Evolutionary conservation across 1,284 basidiomycete species (phyloP), one percentile per base, ranked within the genome.

Genomic region (Porogramme epimiltina): DNA sequence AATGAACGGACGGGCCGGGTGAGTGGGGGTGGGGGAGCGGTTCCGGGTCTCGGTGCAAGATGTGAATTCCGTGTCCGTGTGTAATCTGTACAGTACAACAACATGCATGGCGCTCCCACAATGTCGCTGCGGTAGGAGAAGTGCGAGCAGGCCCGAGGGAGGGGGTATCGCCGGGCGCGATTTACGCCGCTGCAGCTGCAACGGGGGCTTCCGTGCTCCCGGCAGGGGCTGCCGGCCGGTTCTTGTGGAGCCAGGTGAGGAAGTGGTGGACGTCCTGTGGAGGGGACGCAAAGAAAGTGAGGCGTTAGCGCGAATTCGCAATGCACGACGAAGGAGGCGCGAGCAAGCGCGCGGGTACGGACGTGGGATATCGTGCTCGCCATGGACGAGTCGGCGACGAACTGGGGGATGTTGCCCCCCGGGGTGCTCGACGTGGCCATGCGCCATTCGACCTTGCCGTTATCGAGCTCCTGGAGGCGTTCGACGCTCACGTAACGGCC

Each of bases 361-460:
- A 87, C 87, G 58, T 79, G 73, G 10, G 86, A 75, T 50, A 90
- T 84, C 52, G 77, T 78, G 51, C 82, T 74, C 10, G 82, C 72
- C 74, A 89, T 78, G 36, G 75, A 77, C 46, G 70, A 73, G 51
- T 89, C 82, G 1, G 77, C 76, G 47, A 89, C 51, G 59, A 86
- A 86, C 23, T 71, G 70, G 3, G 89, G 88, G 37, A 91, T 84
- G 41, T 67, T 76, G 9, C 88, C 88, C 25, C 85, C 87, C 10
- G 87, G 80, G 1, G 79, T 81, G 62, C 85, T 86, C n/a, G 85
- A 85, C 1, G 86, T 88, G 2, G 87, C 88, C 85, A 90, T 89
- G 42, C 80, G 75, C 89, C 89, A 91, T 66, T 90, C 87, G 5
- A 82, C 79, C 45, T 73, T 80, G 40, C 83, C 88, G 54, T 81